Evolutionary conservation across 2,329 filamentous ascomycete species (phyloP).

Genomic region (Fusarium camptoceras): DNA sequence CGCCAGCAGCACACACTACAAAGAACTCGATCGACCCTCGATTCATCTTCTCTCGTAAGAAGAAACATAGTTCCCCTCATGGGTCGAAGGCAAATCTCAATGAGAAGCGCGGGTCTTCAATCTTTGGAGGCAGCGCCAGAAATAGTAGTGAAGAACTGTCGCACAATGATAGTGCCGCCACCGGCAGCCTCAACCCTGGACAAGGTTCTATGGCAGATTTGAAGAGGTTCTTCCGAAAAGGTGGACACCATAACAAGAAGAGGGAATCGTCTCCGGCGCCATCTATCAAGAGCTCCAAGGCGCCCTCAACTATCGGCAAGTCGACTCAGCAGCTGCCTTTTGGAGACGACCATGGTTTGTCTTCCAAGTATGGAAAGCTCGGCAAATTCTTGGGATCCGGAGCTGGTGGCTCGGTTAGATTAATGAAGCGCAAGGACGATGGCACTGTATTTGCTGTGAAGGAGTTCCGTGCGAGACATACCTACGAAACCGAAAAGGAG

Average conservation of each 20-base stretch:
- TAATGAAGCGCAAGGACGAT: slow-evolving; percentile 94
- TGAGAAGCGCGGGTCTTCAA: slow-evolving; percentile 65
- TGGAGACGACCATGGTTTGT: slow-evolving; percentile 89
- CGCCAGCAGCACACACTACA: slow-evolving; percentile 73
- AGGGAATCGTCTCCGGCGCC: slow-evolving; percentile 71
- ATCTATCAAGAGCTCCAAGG: slow-evolving; percentile 63
- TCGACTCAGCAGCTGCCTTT: slow-evolving; percentile 80
- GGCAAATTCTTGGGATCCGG: slow-evolving; percentile 94
- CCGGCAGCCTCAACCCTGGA: slow-evolving; percentile 43
- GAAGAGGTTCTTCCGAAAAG: slow-evolving; percentile 94
- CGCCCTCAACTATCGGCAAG: slow-evolving; percentile 59
- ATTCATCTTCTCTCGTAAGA: slow-evolving; percentile 85
- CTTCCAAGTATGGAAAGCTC: slow-evolving; percentile 94
- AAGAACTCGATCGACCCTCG: slow-evolving; percentile 77
- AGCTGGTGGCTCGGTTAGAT: slow-evolving; percentile 90
- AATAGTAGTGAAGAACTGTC: slow-evolving; percentile 53
- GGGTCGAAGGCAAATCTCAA: slow-evolving; percentile 64
- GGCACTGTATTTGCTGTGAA: slow-evolving; percentile 97
- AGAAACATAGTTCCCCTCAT: slow-evolving; percentile 70
- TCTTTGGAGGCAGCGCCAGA: slow-evolving; percentile 50
- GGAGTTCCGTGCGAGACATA: slow-evolving; percentile 91
- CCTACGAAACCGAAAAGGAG: slow-evolving; percentile 93
- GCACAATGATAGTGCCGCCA: slow-evolving; percentile 44
- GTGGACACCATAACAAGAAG: slow-evolving; percentile 76
- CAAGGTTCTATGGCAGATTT: slow-evolving; percentile 92